A percentile compares a stretch with the other conserved stretches of the same genome.
These are phyloP conservation scores for Cladophialophora exuberans DNA, from an alignment of 2,329 filamentous ascomycete genomes.

Conservation along the genomic window DNA sequence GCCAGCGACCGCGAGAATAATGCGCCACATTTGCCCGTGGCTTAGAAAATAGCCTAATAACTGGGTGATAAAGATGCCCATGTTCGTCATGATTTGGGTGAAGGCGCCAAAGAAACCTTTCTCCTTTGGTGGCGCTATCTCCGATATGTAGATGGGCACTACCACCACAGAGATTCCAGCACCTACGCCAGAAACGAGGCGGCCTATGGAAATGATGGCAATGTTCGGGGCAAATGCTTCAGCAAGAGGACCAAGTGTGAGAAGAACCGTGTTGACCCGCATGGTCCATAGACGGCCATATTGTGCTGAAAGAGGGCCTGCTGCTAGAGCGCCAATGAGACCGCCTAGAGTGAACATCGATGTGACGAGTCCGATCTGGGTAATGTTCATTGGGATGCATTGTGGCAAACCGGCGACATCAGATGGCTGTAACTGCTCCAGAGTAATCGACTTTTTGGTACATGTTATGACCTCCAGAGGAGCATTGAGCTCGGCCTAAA, in stretches of 20 bases:
- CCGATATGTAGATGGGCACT: constrained; percentile 91
- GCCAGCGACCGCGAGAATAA: constrained; percentile 76
- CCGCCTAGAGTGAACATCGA: constrained; percentile 92
- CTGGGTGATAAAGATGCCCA: constrained; percentile 84
- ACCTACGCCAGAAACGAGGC: constrained; percentile 79
- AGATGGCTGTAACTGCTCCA: constrained; percentile 65
- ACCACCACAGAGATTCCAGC: constrained; percentile 90
- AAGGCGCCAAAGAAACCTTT: constrained; percentile 80
- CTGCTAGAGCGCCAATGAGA: constrained; percentile 76
- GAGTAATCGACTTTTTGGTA: constrained; percentile 60
- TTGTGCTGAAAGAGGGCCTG: constrained; percentile 75
- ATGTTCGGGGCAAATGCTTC: constrained; percentile 74
- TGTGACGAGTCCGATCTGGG: constrained; percentile 83
- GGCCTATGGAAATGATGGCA: constrained; percentile 69
- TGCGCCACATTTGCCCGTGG: constrained; percentile 76
- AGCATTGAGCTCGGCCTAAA: constrained; percentile 88
- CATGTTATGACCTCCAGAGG: constrained; percentile 94
- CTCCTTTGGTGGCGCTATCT: constrained; percentile 76
- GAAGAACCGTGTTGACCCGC: constrained; percentile 76
- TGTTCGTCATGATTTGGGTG: constrained; percentile 92
- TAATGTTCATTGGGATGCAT: constrained; percentile 86
- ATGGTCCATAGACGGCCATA: constrained; percentile 78
- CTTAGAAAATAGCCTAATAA: constrained; percentile 86
- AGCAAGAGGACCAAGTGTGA: constrained; percentile 72
- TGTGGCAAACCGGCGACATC: constrained; percentile 61